phyloP scores from a whole-genome alignment of 2,329 filamentous ascomycete species.

The Elsinoe perseae region DNA sequence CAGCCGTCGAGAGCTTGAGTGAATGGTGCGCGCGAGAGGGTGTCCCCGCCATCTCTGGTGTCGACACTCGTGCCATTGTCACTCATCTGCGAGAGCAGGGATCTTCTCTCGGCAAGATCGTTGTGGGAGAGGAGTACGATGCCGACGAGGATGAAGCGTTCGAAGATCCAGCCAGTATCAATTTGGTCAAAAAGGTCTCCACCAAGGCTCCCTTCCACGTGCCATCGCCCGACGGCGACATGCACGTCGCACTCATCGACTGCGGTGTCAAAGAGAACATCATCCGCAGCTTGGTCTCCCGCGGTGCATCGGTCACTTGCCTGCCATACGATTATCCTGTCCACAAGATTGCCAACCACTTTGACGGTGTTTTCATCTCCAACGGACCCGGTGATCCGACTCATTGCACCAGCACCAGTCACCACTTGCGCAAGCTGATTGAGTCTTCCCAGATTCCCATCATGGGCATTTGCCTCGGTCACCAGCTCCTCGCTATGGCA shows the following conservation, averaged over 20 bases:
- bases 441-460: slow-evolving; percentile 83
- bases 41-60: slow-evolving; percentile 89
- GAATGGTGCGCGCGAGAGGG: slow-evolving; percentile 96
- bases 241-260: slow-evolving; percentile 91
- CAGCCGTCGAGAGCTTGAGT: slow-evolving; percentile 84
- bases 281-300: slow-evolving; percentile 82
- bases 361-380: slow-evolving; percentile 97
- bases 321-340: slow-evolving; percentile 97
- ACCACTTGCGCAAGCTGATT: slow-evolving; percentile 86
- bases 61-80: slow-evolving; percentile 94
- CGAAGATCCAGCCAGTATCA: slow-evolving; percentile 90
- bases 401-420: slow-evolving; percentile 88
- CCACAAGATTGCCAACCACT: slow-evolving; percentile 96
- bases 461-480: slow-evolving; percentile 96
- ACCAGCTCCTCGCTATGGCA: slow-evolving; percentile 88
- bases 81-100: slow-evolving; percentile 93
- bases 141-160: slow-evolving; percentile 96
- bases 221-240: slow-evolving; percentile 69
- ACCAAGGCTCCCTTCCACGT: slow-evolving; percentile 98
- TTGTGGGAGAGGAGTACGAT: slow-evolving; percentile 95
- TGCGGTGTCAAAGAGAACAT: slow-evolving; percentile 99
- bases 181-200: slow-evolving; percentile 90
- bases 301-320: slow-evolving; percentile 84
- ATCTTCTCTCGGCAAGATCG: slow-evolving; percentile 89
- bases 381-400: slow-evolving; percentile 98